Conservation (phyloP, 805 yeast genomes). For the Scheffersomyces ergatensis region DNA sequence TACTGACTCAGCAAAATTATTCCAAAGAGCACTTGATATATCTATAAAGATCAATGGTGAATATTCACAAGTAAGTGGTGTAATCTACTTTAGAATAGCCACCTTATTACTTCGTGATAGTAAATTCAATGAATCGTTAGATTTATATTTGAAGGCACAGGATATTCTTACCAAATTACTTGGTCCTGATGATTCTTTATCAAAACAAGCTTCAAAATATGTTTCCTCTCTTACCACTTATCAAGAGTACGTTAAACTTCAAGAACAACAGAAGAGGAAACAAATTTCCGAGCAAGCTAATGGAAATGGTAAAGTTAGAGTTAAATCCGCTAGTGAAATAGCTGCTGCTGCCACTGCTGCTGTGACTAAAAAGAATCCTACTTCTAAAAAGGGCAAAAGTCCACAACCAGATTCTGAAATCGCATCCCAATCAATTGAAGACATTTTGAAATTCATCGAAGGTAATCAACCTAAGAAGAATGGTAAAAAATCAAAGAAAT, state of each 20-base stretch:
- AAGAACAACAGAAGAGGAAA: slow-evolving; percentile 29
- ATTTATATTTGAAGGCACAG: slow-evolving; percentile 54
- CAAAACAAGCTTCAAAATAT: slow-evolving; percentile 69
- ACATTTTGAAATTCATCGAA: slow-evolving; percentile 67
- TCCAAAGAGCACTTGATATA: slow-evolving; percentile 50
- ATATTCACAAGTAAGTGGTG: slow-evolving; percentile 59
- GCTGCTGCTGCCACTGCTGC: slow-evolving; percentile 3
- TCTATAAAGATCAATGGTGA: slow-evolving; percentile 54
- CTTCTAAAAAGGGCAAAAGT: slow-evolving; percentile 13
- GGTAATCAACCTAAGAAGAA: slow-evolving; percentile 32
- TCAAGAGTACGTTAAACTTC: slow-evolving; percentile 42
- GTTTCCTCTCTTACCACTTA: slow-evolving; percentile 53
- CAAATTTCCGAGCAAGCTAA: slow-evolving; percentile 16
- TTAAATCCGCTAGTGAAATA: slow-evolving; percentile 10
- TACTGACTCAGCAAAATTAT: slow-evolving; percentile 50
- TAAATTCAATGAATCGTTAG: slow-evolving; percentile 56
- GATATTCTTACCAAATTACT: slow-evolving; percentile 52
- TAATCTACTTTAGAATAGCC: slow-evolving; percentile 59
- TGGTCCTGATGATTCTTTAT: slow-evolving; percentile 66
- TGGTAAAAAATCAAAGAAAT: neutral
- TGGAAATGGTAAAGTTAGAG: slow-evolving; percentile 18
- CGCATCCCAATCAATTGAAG: slow-evolving; percentile 67
- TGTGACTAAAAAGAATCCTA: slow-evolving; percentile 10
- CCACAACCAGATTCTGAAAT: slow-evolving; percentile 48
- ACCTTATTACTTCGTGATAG: slow-evolving; percentile 47